These are phyloP conservation scores for Xylaria cubensis DNA, from an alignment of 495 filamentous ascomycete species.

Conservation along the genomic window DNA sequence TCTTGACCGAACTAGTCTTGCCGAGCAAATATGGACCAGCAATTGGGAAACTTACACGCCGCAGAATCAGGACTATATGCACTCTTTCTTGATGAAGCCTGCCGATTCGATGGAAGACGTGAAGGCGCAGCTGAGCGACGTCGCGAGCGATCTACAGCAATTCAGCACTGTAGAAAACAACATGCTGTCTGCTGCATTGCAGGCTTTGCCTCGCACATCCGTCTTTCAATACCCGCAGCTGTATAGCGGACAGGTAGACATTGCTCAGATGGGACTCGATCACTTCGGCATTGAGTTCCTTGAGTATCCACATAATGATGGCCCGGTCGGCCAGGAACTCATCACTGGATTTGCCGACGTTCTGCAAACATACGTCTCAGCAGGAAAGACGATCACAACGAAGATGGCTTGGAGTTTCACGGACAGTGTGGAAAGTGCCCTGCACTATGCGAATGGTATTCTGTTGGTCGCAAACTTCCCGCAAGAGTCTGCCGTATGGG, in stretches of 20 bases:
- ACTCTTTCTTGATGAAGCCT: slow-evolving; percentile 23
- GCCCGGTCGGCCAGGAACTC: background rate
- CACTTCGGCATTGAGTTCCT: slow-evolving; percentile 14
- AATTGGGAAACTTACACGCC: slow-evolving; percentile 12
- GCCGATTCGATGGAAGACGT: slow-evolving; percentile 17
- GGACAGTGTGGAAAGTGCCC: background rate
- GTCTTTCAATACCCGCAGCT: background rate
- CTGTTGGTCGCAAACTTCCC: background rate
- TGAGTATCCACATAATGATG: background rate
- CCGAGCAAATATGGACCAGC: slow-evolving; percentile 15
- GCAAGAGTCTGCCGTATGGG: background rate
- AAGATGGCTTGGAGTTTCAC: slow-evolving; percentile 7
- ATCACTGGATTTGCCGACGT: background rate
- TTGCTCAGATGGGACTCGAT: background rate
- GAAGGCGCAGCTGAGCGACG: background rate
- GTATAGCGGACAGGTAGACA: background rate
- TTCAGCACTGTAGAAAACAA: background rate
- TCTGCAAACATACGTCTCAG: background rate
- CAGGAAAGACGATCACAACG: background rate
- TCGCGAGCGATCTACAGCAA: background rate
- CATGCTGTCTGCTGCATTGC: background rate
- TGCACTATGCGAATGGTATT: background rate
- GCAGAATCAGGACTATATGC: slow-evolving; percentile 18
- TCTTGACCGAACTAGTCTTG: background rate
- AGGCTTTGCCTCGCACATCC: background rate